Percentiles rank a stretch among this genome's conserved stretches.
These are phyloP conservation scores for Nigrograna mackinnonii DNA, from an alignment of 2,329 filamentous ascomycete genomes.

Conservation along the genomic window DNA sequence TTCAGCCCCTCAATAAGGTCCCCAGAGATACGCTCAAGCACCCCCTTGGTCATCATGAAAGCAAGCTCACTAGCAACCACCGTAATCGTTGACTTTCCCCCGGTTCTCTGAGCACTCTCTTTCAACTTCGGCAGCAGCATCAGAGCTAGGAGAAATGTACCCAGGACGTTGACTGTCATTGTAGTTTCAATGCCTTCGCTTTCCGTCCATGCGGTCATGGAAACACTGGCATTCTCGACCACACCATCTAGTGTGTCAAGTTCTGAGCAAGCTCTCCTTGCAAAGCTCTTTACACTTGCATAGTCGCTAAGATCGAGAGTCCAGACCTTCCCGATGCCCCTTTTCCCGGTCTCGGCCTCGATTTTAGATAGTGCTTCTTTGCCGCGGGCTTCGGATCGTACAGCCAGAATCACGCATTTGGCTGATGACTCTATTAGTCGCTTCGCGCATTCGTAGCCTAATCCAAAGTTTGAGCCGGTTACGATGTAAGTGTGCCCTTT, in stretches of 20 bases:
- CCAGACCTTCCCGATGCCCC: slow-evolving; percentile 45
- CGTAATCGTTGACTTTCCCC: not conserved
- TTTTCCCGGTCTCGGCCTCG: slow-evolving; percentile 24
- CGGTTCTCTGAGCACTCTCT: not conserved
- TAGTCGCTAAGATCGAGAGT: slow-evolving; percentile 42
- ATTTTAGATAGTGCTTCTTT: slow-evolving; percentile 40
- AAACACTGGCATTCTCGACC: not conserved
- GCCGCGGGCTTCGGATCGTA: slow-evolving; percentile 30
- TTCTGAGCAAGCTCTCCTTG: not conserved
- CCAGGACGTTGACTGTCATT: slow-evolving; percentile 35
- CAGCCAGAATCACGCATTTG: slow-evolving; percentile 1
- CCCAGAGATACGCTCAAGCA: not conserved
- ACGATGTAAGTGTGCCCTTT: slow-evolving; percentile 8
- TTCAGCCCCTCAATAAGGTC: not conserved
- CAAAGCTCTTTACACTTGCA: slow-evolving; percentile 25
- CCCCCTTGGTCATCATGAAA: not conserved
- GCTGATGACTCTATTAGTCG: slow-evolving; percentile 5
- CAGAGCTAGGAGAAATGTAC: slow-evolving; percentile 30
- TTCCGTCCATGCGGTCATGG: not conserved
- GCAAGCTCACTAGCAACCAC: not conserved
- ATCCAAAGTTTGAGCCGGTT: slow-evolving; percentile 15
- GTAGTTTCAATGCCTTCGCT: slow-evolving; percentile 18
- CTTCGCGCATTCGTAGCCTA: slow-evolving; percentile 13
- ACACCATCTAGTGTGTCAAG: not conserved
- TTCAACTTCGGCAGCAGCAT: slow-evolving; percentile 13